Evolutionary conservation across 495 filamentous ascomycete species (phyloP), one percentile per base, ranked within the genome.

Genomic region (Darksidea phi): DNA sequence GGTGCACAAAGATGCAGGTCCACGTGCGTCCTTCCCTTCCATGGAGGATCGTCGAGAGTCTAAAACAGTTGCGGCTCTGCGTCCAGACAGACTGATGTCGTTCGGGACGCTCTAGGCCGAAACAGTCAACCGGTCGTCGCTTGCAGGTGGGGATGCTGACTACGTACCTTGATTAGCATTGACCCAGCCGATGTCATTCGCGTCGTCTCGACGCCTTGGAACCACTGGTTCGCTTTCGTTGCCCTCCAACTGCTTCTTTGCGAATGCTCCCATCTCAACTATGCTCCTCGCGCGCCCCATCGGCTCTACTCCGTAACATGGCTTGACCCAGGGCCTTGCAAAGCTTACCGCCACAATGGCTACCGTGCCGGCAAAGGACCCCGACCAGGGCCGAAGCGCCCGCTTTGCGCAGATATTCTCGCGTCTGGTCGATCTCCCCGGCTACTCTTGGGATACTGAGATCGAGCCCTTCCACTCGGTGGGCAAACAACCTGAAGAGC

Each of bases 381-480:
- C n/a, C n/a, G n/a, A n/a, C 52, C 17, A 34, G 0, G 50, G 15
- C 5, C 61, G 48, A 23, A 36, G 20, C 6, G 48, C 61, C 11
- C 24, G 42, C 15, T 64, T 69, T 47, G 34, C 61, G 25, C 63
- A 63, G 38, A 59, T 69, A 1, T 43, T 66, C 24, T 51, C 62
- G 49, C 57, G 66, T n/a, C 54, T 69, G 41, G 20, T 59, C 13
- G 66, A 69, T 57, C 26, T 67, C 18, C 61, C 68, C 34, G 52
- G 56, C 43, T 70, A 70, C 47, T 57, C 48, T n/a, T 70, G 68
- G 68, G 49, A 68, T 41, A 28, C 53, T 10, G 65, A 70, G 13
- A 56, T 57, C 13, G 56, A 58, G 28, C 68, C 66, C 1, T 67
- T 68, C 50, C 68, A 71, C 36, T 68, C 62, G 15, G 68, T 70